phyloP scores from a whole-genome alignment of 1,284 basidiomycete genomes.

The Irpex sp. region DNA sequence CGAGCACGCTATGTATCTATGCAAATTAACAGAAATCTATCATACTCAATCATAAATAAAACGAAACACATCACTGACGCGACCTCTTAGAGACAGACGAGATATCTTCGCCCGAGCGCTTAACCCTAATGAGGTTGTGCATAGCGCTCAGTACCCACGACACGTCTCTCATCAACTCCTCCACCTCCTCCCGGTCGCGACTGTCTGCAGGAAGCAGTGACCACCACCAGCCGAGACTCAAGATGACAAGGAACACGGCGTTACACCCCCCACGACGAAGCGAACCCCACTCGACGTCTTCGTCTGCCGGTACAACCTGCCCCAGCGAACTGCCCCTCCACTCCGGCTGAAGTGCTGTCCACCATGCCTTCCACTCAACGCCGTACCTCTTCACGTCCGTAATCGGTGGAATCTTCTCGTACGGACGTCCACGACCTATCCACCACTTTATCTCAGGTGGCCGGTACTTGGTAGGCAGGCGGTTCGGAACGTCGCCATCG shows the following conservation, averaged over 20 bases:
- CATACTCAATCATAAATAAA: neutral
- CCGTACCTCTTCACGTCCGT: neutral
- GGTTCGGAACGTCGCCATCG: neutral
- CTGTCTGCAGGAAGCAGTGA: too few relatives aligned
- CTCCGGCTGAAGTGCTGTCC: neutral
- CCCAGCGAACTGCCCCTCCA: neutral
- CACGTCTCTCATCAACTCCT: neutral
- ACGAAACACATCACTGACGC: neutral
- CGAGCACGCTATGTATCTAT: neutral
- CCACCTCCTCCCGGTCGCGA: neutral
- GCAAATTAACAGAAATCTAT: neutral
- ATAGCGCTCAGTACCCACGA: neutral
- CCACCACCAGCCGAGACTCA: neutral
- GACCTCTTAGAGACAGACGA: neutral
- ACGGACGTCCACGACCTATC: neutral
- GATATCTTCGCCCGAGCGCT: neutral
- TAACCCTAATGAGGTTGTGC: neutral
- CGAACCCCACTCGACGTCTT: neutral
- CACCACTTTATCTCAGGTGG: neutral
- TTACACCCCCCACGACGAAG: neutral
- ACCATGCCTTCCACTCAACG: neutral
- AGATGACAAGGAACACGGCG: neutral
- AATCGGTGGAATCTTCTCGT: neutral
- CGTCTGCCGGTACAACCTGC: neutral
- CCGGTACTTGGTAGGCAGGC: neutral